phyloP scores from a whole-genome alignment of 2,329 filamentous ascomycete genomes.

The Aurifilum marmelostoma region DNA sequence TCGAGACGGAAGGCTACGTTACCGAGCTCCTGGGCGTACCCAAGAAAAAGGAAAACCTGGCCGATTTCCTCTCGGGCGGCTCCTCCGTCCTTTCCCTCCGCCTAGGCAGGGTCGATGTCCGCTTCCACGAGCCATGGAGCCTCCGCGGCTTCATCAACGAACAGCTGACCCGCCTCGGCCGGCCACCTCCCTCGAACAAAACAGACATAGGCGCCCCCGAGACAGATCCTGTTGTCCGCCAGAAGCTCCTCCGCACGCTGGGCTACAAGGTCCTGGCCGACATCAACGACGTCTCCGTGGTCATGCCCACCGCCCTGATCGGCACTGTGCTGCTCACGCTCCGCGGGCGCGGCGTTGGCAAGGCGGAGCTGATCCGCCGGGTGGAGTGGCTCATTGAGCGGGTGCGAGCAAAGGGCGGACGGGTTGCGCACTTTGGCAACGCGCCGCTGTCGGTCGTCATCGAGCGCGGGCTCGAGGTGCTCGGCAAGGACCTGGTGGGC shows the following conservation, averaged over 20 bases:
- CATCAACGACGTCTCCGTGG: conserved; percentile 94
- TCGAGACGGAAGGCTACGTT: conserved; percentile 96
- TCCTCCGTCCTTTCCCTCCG: conserved; percentile 88
- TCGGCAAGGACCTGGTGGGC: conserved; percentile 87
- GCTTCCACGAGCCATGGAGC: conserved; percentile 97
- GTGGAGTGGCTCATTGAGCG: conserved; percentile 88
- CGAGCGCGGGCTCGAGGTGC: conserved; percentile 85
- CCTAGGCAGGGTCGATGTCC: conserved; percentile 88
- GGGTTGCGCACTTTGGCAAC: conserved; percentile 90
- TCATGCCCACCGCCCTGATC: conserved; percentile 97
- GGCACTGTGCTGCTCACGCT: conserved; percentile 92
- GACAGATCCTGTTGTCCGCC: conserved; percentile 58
- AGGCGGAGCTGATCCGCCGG: conserved; percentile 79
- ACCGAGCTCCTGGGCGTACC: conserved; percentile 91
- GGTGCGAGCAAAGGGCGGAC: conserved; percentile 82
- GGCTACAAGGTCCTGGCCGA: conserved; percentile 92
- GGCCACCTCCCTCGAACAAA: conserved; percentile 52
- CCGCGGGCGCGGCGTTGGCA: conserved; percentile 87
- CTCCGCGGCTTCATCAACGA: conserved; percentile 78
- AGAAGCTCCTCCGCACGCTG: conserved; percentile 79
- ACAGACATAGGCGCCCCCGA: conserved; percentile 50
- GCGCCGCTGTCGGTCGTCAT: conserved; percentile 80
- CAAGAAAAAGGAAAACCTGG: conserved; percentile 92
- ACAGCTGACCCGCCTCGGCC: conserved; percentile 65
- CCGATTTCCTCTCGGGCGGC: conserved; percentile 81